These are phyloP conservation scores for Acarospora socialis DNA, from an alignment of 2,329 filamentous ascomycete species.

Conservation along the genomic window DNA sequence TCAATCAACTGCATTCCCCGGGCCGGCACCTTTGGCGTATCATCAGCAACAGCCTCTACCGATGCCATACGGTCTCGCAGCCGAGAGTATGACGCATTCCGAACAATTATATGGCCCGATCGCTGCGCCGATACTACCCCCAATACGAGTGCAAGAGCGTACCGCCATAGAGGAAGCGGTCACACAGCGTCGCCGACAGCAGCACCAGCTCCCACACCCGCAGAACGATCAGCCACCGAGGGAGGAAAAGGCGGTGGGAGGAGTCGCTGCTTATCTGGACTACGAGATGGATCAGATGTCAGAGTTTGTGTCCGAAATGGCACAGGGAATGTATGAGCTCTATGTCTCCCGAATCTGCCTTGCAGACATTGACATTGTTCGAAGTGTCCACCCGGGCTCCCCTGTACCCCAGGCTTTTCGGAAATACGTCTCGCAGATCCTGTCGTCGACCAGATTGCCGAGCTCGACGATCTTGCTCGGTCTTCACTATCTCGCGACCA, in stretches of 20 bases:
- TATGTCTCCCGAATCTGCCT: slow-evolving; percentile 40
- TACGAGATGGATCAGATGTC: slow-evolving; percentile 96
- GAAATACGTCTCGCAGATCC: slow-evolving; percentile 82
- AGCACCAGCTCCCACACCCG: slow-evolving; percentile 28
- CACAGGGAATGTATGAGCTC: slow-evolving; percentile 54
- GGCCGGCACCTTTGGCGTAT: too few species aligned
- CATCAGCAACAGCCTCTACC: too few species aligned
- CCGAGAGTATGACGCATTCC: too few species aligned
- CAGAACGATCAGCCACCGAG: slow-evolving; percentile 30
- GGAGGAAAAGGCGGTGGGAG: slow-evolving; percentile 58
- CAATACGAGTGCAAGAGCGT: slow-evolving; percentile 9
- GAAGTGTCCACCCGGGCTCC: slow-evolving; percentile 48
- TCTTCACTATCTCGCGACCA: slow-evolving; percentile 74
- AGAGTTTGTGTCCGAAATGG: slow-evolving; percentile 86
- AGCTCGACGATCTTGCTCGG: slow-evolving; percentile 83
- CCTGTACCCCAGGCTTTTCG: slow-evolving; percentile 58
- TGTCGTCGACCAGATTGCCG: slow-evolving; percentile 78
- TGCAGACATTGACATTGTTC: slow-evolving; percentile 48
- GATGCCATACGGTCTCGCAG: too few species aligned
- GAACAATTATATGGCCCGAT: slow-evolving; percentile 1
- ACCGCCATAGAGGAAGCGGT: slow-evolving; percentile 4
- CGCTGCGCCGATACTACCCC: slow-evolving; percentile 9
- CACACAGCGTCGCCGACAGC: too few species aligned
- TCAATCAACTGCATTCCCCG: too few species aligned
- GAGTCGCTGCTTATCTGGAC: slow-evolving; percentile 85